These are phyloP conservation scores for Acrodontium crateriforme DNA, from an alignment of 2,329 filamentous ascomycete species.

Conservation along the genomic window DNA sequence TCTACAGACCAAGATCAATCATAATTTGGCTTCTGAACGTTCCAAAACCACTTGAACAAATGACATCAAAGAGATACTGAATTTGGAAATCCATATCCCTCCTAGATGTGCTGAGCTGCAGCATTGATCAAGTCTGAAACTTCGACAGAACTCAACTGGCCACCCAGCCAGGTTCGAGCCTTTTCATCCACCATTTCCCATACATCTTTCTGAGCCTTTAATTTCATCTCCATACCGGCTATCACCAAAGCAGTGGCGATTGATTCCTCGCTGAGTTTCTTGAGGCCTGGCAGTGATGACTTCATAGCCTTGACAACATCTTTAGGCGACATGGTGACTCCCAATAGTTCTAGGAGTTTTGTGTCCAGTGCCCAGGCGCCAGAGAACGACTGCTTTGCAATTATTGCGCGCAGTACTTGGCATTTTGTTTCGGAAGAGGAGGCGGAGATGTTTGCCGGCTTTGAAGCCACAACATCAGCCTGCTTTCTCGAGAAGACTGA, in stretches of 20 bases:
- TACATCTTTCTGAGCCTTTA: slow-evolving; percentile 35
- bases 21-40: too few relatives aligned
- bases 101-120: too few relatives aligned
- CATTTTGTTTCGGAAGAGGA: slow-evolving; percentile 4
- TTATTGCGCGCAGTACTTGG: slow-evolving; percentile 31
- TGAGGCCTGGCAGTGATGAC: too few relatives aligned
- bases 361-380: slow-evolving; percentile 37
- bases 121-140: too few relatives aligned
- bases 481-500: not conserved
- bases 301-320: too few relatives aligned
- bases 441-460: not conserved
- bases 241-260: slow-evolving; percentile 32
- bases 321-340: slow-evolving; percentile 6
- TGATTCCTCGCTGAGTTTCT: slow-evolving; percentile 5
- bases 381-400: slow-evolving; percentile 42
- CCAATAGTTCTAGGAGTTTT: slow-evolving; percentile 13
- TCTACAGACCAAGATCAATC: too few relatives aligned
- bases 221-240: slow-evolving; percentile 34
- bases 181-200: slow-evolving; percentile 55
- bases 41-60: too few relatives aligned
- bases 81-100: too few relatives aligned
- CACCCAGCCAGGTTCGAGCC: slow-evolving; percentile 29
- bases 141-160: too few relatives aligned
- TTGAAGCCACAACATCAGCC: not conserved
- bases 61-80: too few relatives aligned